Conservation (phyloP, 1,284 basidiomycete genomes). For the Marasmius fiardii region DNA sequence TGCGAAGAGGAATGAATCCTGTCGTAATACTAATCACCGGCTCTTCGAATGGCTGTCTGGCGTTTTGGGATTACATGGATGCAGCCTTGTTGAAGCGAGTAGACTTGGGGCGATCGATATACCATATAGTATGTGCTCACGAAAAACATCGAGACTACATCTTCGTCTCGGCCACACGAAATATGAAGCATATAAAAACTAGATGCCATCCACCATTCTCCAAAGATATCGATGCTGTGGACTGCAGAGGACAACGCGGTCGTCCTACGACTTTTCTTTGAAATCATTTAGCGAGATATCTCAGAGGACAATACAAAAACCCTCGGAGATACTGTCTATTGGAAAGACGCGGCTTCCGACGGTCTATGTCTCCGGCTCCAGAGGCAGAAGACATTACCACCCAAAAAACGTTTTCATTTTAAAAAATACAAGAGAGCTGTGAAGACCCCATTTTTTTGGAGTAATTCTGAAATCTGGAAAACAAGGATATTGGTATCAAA, state of each 20-base stretch:
- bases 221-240: background rate
- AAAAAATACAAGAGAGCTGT: no score
- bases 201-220: slow-evolving; percentile 36
- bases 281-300: slow-evolving; percentile 43
- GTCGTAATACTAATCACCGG: slow-evolving; percentile 89
- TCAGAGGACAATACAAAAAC: slow-evolving; percentile 38
- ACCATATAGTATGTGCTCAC: slow-evolving; percentile 70
- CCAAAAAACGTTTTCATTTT: no score
- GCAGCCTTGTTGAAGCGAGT: slow-evolving; percentile 78
- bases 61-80: slow-evolving; percentile 94
- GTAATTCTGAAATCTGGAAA: no score
- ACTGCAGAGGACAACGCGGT: slow-evolving; percentile 46
- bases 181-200: slow-evolving; percentile 41
- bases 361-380: slow-evolving; percentile 80
- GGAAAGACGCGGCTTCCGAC: slow-evolving; percentile 69
- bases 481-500: no score
- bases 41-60: slow-evolving; percentile 80
- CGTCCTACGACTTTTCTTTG: slow-evolving; percentile 59
- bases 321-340: slow-evolving; percentile 52
- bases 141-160: slow-evolving; percentile 62
- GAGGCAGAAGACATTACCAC: no score
- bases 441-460: no score
- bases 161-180: slow-evolving; percentile 63
- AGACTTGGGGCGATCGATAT: slow-evolving; percentile 67
- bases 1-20: no score